A percentile compares a stretch with the other conserved stretches of the same genome.
Conservation (phyloP, 129 eudicot species). For the Chrysanthemum lavandulifolium region DNA sequence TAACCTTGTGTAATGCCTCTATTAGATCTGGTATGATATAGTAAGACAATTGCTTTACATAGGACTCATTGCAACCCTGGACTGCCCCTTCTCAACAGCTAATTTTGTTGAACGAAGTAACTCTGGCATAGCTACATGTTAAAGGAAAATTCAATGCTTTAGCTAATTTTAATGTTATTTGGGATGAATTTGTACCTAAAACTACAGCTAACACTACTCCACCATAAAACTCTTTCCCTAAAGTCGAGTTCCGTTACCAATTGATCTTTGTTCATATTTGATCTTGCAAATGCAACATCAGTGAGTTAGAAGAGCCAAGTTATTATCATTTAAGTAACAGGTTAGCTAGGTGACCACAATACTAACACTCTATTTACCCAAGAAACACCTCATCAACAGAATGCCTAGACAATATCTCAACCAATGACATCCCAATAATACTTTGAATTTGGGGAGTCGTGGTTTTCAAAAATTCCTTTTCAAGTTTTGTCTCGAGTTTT, state of each 20-base stretch:
- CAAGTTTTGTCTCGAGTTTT: too few species aligned
- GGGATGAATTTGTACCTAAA: constrained; percentile 51
- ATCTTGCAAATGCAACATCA: constrained; percentile 41
- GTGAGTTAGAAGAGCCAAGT: not conserved
- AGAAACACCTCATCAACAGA: too few species aligned
- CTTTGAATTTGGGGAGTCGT: too few species aligned
- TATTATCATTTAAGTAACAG: constrained; percentile 8
- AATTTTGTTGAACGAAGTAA: constrained; percentile 90
- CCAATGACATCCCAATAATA: too few species aligned
- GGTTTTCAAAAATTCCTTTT: too few species aligned
- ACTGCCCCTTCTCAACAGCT: constrained; percentile 94
- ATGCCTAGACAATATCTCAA: too few species aligned
- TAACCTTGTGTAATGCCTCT: constrained; percentile 92
- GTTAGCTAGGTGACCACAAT: not conserved
- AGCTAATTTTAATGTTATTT: not conserved
- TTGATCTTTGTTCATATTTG: constrained; percentile 76
- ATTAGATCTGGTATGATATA: constrained; percentile 83
- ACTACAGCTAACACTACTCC: constrained; percentile 94
- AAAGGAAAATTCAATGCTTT: constrained; percentile 14
- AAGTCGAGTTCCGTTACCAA: constrained; percentile 68
- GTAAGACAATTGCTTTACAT: constrained; percentile 85
- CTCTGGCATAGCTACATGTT: constrained; percentile 85
- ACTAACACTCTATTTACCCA: too few species aligned
- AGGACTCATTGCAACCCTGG: constrained; percentile 91
- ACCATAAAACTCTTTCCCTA: constrained; percentile 53